Percentiles rank a stretch among this genome's conserved stretches.
Evolutionary conservation across 1,284 basidiomycete species (phyloP).

Genomic region (Chiua sp.): DNA sequence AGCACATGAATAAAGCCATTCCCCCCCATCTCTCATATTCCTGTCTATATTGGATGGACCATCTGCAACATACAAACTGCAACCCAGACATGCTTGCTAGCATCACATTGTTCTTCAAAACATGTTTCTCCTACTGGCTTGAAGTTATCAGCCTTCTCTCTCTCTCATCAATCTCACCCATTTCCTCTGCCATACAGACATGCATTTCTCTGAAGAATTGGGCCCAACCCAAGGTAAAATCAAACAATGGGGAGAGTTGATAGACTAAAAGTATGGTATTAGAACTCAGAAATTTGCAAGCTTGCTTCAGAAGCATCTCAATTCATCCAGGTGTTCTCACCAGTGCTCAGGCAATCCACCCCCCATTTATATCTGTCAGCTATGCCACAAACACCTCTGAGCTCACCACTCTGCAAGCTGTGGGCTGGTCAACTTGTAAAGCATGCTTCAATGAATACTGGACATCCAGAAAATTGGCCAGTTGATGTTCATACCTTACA

Average conservation of each 20-base stretch:
- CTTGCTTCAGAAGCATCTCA: background rate
- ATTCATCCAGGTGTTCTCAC: background rate
- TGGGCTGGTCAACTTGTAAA: background rate
- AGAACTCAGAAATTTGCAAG: background rate
- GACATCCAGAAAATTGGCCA: background rate
- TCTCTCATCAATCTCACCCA: background rate
- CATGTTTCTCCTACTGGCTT: background rate
- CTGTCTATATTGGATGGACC: background rate
- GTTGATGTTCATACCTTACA: background rate
- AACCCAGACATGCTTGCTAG: background rate
- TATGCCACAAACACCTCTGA: background rate
- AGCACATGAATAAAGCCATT: background rate
- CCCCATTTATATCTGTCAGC: background rate
- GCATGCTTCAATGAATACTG: background rate
- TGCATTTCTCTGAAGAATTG: background rate
- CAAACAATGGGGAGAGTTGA: background rate
- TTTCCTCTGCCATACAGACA: background rate
- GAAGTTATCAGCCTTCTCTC: background rate
- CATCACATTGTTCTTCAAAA: background rate
- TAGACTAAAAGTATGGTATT: no score
- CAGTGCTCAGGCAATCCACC: background rate
- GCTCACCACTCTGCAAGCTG: background rate
- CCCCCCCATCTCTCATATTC: background rate
- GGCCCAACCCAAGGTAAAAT: background rate
- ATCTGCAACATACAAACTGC: background rate